These are phyloP conservation scores for Hansenula lynferdii DNA, from an alignment of 1,139 yeast genomes.

Conservation along the genomic window DNA sequence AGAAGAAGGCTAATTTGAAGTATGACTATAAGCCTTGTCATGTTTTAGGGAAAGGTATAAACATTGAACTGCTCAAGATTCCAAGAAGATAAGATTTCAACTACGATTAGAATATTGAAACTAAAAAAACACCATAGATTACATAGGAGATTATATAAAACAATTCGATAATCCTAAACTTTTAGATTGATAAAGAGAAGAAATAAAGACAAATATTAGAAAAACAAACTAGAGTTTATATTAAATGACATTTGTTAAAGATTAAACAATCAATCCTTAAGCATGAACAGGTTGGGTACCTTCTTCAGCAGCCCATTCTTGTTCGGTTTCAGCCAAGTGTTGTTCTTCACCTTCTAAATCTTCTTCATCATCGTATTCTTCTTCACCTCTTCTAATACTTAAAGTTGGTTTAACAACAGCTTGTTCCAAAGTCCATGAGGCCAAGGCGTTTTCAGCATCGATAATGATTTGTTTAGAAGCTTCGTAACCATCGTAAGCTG, in stretches of 20 bases:
- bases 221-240: too few relatives aligned
- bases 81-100: constrained; percentile 6
- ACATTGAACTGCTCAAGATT: constrained; percentile 11
- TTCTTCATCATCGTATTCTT: constrained; percentile 55
- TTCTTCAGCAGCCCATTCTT: constrained; percentile 43
- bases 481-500: constrained; percentile 97
- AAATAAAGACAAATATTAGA: not conserved
- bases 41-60: constrained; percentile 11
- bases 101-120: not conserved
- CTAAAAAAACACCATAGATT: not conserved
- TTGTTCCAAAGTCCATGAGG: constrained; percentile 93
- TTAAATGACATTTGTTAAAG: too few relatives aligned
- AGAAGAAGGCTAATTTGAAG: constrained; percentile 9
- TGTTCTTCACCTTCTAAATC: constrained; percentile 44
- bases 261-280: constrained; percentile 10
- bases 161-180: too few relatives aligned
- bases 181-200: not conserved
- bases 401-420: constrained; percentile 95
- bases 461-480: constrained; percentile 96
- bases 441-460: constrained; percentile 94
- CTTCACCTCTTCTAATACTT: constrained; percentile 72
- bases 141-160: not conserved
- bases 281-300: constrained; percentile 17
- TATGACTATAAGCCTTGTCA: constrained; percentile 11
- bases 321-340: constrained; percentile 29